Conservation (phyloP, 352 stramenopile genomes). For the Phytophthora sojae region DNA sequence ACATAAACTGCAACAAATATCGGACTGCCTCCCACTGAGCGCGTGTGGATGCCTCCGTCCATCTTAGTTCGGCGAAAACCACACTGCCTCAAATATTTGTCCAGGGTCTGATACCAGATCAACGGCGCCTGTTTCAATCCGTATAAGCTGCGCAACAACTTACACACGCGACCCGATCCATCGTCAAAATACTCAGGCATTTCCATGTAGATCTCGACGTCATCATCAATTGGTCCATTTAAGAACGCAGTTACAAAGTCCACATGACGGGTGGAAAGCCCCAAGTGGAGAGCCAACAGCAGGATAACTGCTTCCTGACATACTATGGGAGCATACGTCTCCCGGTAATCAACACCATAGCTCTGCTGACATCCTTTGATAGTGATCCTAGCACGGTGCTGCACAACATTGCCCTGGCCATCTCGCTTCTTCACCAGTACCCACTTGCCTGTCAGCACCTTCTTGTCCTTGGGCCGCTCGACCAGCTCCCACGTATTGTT, state of each 20-base stretch:
- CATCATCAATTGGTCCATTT: constrained; percentile 3
- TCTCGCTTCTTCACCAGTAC: too few species aligned
- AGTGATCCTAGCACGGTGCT: too few species aligned
- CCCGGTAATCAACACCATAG: constrained; percentile 1
- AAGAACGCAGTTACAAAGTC: neutral
- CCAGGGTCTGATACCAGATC: constrained; percentile 9
- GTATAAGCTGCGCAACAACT: too few species aligned
- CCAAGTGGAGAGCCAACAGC: too few species aligned
- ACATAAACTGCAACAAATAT: constrained; percentile 19
- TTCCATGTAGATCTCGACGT: constrained; percentile 16
- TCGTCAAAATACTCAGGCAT: constrained; percentile 18
- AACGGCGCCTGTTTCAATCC: neutral
- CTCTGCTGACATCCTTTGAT: constrained; percentile 11
- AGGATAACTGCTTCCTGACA: neutral
- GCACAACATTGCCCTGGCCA: too few species aligned
- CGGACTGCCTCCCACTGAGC: constrained; percentile 7
- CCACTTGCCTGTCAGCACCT: too few species aligned
- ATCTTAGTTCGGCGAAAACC: constrained; percentile 7
- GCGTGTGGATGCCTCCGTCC: constrained; percentile 3
- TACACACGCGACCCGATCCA: neutral
- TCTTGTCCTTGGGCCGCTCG: too few species aligned
- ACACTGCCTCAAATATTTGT: constrained; percentile 8
- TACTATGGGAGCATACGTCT: constrained; percentile 12
- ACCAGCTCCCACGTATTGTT: too few species aligned
- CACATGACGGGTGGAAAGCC: too few species aligned